Conservation (phyloP, 192 early-diverging fungal genomes). For the Geranomyces michiganensis region DNA sequence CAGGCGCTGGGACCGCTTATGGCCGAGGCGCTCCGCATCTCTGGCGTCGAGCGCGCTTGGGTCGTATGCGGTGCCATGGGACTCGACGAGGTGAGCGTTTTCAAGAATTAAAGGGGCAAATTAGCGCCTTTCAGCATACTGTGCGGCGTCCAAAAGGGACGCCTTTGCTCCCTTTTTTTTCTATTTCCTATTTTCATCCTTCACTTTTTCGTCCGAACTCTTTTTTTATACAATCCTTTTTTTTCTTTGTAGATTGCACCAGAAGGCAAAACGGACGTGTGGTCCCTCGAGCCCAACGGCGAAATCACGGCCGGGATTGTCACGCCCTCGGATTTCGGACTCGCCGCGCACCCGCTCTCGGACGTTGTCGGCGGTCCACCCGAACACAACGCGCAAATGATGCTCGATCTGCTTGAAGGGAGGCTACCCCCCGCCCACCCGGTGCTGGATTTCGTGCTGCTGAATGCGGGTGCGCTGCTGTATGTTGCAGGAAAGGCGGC, state of each 20-base stretch:
- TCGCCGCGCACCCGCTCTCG: constrained; percentile 71
- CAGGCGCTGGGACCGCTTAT: constrained; percentile 75
- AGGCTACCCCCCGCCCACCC: constrained; percentile 57
- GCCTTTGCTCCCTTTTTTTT: neutral
- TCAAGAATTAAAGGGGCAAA: no score
- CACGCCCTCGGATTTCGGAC: constrained; percentile 86
- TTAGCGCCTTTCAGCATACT: neutral
- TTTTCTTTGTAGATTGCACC: constrained; percentile 72
- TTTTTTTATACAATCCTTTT: neutral
- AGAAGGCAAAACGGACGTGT: constrained; percentile 85
- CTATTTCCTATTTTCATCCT: constrained; percentile 5
- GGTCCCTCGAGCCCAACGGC: constrained; percentile 71
- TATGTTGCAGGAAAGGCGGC: constrained; percentile 75
- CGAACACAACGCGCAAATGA: constrained; percentile 71
- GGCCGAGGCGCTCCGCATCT: constrained; percentile 78
- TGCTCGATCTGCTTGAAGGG: constrained; percentile 71
- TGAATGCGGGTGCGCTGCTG: constrained; percentile 89
- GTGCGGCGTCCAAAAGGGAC: neutral
- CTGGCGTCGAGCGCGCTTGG: constrained; percentile 79
- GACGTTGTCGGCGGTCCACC: constrained; percentile 72
- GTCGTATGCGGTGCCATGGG: constrained; percentile 91
- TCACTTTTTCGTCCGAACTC: neutral
- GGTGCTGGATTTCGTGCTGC: constrained; percentile 86
- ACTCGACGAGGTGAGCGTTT: constrained; percentile 75
- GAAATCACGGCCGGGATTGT: constrained; percentile 67